These are phyloP conservation scores for Leccinum variicolor DNA, from an alignment of 768 basidiomycete species.

Conservation along the genomic window DNA sequence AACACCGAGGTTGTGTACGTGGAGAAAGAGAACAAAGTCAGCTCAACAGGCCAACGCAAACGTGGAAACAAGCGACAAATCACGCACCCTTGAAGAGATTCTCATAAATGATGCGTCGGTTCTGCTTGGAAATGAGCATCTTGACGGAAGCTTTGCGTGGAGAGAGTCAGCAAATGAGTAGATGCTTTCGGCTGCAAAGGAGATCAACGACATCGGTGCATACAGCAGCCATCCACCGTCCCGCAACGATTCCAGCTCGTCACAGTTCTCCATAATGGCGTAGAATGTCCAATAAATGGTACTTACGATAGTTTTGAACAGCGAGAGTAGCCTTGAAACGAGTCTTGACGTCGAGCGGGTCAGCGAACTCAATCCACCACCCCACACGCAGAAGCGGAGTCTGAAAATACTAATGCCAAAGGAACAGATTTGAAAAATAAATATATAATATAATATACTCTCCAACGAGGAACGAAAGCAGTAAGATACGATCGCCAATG, in stretches of 20 bases:
- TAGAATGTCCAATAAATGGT: not conserved
- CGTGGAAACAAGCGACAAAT: not conserved
- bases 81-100: conserved; percentile 98
- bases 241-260: not conserved
- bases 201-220: conserved; percentile 31
- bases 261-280: conserved; percentile 5
- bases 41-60: not conserved
- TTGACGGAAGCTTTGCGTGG: conserved; percentile 35
- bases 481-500: no score
- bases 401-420: conserved; percentile 3
- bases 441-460: not conserved
- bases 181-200: conserved; percentile 26
- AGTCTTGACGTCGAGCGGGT: conserved; percentile 38
- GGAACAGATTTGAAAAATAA: not conserved
- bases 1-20: not conserved
- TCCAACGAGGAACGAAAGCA: not conserved
- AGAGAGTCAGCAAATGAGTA: conserved; percentile 24
- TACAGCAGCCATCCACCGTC: conserved; percentile 33
- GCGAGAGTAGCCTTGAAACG: conserved; percentile 26
- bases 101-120: conserved; percentile 96
- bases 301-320: conserved; percentile 22
- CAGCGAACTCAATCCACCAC: conserved; percentile 21
- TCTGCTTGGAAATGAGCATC: conserved; percentile 97
- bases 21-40: not conserved
- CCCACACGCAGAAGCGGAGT: conserved; percentile 22